phyloP scores from a whole-genome alignment of 345 rosid species.

The Schrenkiella parvula region DNA sequence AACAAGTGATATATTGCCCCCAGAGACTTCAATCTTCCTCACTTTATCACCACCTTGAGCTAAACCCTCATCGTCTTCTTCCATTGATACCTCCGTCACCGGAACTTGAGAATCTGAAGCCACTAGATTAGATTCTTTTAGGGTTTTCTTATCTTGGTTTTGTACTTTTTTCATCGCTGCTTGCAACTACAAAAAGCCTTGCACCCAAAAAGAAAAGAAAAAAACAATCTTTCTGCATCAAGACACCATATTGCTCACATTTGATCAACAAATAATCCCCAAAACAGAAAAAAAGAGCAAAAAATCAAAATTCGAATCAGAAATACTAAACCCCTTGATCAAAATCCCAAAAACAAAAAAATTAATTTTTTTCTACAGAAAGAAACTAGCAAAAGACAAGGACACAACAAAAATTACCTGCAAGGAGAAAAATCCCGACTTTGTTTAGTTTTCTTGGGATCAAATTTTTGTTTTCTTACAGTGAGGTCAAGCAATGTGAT shows the following conservation, averaged over 20 bases:
- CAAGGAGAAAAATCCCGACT: background rate
- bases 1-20: constrained; percentile 55
- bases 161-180: constrained; percentile 44
- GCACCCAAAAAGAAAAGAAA: background rate
- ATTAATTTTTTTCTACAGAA: background rate
- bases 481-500: background rate
- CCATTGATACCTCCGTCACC: constrained; percentile 21
- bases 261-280: background rate
- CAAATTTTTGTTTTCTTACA: background rate
- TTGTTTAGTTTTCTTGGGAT: background rate
- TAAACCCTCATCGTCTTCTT: constrained; percentile 30
- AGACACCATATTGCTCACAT: background rate
- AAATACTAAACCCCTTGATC: no score
- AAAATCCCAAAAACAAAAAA: no score
- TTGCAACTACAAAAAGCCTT: constrained; percentile 1
- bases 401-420: constrained; percentile 9
- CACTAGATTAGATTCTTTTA: constrained; percentile 32
- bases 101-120: constrained; percentile 29
- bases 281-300: background rate
- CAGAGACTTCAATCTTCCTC: constrained; percentile 48
- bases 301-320: background rate
- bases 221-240: constrained; percentile 1
- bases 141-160: constrained; percentile 45
- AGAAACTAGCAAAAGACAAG: background rate
- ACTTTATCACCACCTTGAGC: constrained; percentile 27